phyloP scores from a whole-genome alignment of 345 rosid species.

The Gossypium australe region DNA sequence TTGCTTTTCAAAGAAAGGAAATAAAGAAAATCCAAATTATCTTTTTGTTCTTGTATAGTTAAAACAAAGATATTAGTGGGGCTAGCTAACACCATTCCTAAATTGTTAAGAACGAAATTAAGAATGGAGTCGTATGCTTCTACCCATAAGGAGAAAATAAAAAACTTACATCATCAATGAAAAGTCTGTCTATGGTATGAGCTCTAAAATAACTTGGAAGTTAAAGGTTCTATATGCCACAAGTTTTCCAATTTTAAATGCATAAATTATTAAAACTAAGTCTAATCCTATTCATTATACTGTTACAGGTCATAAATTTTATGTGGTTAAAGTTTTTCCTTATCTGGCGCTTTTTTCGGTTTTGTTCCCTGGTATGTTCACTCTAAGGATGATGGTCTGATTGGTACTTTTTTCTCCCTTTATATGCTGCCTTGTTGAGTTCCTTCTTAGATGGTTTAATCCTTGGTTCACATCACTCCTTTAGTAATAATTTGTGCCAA shows the following conservation, averaged over 20 bases:
- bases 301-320: conserved; percentile 81
- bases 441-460: not conserved
- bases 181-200: not conserved
- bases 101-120: not conserved
- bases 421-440: not conserved
- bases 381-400: not conserved
- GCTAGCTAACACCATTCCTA: not conserved
- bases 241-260: not conserved
- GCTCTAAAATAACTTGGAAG: not conserved
- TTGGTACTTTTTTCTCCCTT: not conserved
- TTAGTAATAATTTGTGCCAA: not conserved
- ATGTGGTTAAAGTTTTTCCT: conserved; percentile 96
- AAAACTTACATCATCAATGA: not conserved
- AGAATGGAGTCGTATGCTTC: not conserved
- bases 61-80: not conserved
- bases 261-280: not conserved
- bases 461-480: conserved; percentile 5
- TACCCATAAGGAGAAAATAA: not conserved
- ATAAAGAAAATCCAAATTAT: not conserved
- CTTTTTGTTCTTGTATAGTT: not conserved
- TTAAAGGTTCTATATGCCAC: not conserved
- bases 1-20: not conserved
- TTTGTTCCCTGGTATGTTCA: conserved; percentile 83
- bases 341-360: conserved; percentile 95
- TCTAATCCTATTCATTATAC: conserved; percentile 12